phyloP scores from a whole-genome alignment of 768 basidiomycete genomes.

The Cyathus striatus region DNA sequence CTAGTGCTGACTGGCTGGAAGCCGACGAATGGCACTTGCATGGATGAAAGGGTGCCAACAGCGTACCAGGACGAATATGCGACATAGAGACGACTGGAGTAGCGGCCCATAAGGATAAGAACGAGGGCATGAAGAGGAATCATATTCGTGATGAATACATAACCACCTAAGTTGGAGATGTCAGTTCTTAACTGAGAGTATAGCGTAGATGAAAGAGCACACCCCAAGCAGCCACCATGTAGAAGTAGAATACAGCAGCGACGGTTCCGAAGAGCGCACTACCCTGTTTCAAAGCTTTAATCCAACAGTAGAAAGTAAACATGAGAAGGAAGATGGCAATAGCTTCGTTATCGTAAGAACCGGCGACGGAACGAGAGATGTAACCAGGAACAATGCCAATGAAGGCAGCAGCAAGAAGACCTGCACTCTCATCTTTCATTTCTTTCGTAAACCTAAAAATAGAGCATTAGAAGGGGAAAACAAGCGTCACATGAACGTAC shows the following conservation, averaged over 20 bases:
- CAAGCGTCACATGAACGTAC: conserved; percentile 38
- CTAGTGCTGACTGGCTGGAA: conserved; percentile 97
- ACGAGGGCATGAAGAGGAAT: conserved; percentile 95
- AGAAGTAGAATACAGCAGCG: conserved; percentile 96
- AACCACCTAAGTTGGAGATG: conserved; percentile 61
- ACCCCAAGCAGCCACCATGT: conserved; percentile 99
- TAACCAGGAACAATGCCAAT: conserved; percentile 98
- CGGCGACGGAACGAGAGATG: conserved; percentile 97
- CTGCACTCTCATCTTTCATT: conserved; percentile 92
- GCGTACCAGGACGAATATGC: conserved; percentile 98
- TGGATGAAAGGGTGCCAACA: conserved; percentile 93
- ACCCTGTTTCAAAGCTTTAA: conserved; percentile 91
- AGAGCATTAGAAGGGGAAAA: background rate
- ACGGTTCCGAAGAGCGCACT: conserved; percentile 88
- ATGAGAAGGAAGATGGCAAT: conserved; percentile 99
- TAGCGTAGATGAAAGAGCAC: no score
- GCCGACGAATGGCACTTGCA: conserved; percentile 99
- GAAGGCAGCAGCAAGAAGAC: conserved; percentile 95
- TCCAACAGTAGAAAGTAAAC: conserved; percentile 98
- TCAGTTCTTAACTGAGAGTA: no score
- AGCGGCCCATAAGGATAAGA: conserved; percentile 94
- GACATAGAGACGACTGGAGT: conserved; percentile 86
- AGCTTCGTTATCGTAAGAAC: conserved; percentile 99
- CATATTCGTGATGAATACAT: conserved; percentile 99
- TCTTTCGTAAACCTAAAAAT: conserved; percentile 85